A percentile compares a stretch with the other conserved stretches of the same genome.
Evolutionary conservation across 1,284 basidiomycete genomes (phyloP).

Genomic region (Fomitopsis pinicola): DNA sequence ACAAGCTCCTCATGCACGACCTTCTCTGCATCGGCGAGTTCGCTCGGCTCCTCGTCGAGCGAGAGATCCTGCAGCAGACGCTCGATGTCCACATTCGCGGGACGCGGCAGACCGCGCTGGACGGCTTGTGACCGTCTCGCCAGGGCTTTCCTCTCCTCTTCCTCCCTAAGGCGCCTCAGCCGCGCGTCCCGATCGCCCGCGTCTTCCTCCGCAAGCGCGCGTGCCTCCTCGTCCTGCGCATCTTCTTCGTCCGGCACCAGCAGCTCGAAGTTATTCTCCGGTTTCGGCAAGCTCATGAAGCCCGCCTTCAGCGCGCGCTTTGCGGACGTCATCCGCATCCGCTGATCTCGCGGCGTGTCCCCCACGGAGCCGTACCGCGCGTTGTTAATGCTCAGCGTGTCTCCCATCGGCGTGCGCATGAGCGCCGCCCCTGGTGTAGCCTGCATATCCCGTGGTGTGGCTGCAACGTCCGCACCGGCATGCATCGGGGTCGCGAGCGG

Average conservation of each 20-base stretch:
- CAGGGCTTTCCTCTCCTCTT: slow-evolving; percentile 74
- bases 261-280: slow-evolving; percentile 98
- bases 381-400: slow-evolving; percentile 86
- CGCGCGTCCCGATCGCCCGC: slow-evolving; percentile 90
- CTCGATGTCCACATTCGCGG: slow-evolving; percentile 75
- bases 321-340: slow-evolving; percentile 55
- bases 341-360: slow-evolving; percentile 75
- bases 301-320: slow-evolving; percentile 77
- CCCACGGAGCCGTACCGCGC: slow-evolving; percentile 51
- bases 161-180: slow-evolving; percentile 64
- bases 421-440: slow-evolving; percentile 66
- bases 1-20: slow-evolving; percentile 82
- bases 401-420: slow-evolving; percentile 87
- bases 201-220: slow-evolving; percentile 67
- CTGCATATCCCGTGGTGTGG: slow-evolving; percentile 55
- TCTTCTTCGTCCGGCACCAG: slow-evolving; percentile 86
- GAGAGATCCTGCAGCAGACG: slow-evolving; percentile 58
- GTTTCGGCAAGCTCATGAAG: slow-evolving; percentile 84
- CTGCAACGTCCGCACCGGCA: slow-evolving; percentile 44
- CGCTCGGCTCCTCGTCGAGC: slow-evolving; percentile 39
- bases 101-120: slow-evolving; percentile 83
- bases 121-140: slow-evolving; percentile 82
- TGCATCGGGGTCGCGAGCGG: slow-evolving; percentile 85
- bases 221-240: slow-evolving; percentile 43
- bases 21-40: slow-evolving; percentile 48